Evolutionary conservation across 805 yeast genomes (phyloP).

Genomic region (Suhomyces xylopsoci): DNA sequence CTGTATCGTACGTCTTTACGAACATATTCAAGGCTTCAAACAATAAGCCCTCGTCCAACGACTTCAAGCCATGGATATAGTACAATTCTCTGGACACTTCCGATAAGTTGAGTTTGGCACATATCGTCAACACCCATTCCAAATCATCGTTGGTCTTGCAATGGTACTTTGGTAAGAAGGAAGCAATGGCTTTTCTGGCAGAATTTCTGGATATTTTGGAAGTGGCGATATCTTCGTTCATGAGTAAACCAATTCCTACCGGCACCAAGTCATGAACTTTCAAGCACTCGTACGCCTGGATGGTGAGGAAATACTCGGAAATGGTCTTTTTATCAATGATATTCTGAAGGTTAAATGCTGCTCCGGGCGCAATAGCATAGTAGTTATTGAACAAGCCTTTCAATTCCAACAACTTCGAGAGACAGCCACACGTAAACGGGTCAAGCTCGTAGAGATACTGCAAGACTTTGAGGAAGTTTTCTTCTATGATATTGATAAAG

Average conservation of each 20-base stretch:
- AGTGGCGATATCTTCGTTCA: slow-evolving; percentile 39
- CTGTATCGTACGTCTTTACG: slow-evolving; percentile 56
- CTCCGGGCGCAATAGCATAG: slow-evolving; percentile 19
- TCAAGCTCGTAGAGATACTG: slow-evolving; percentile 59
- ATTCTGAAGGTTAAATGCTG: slow-evolving; percentile 8
- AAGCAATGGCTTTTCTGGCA: slow-evolving; percentile 43
- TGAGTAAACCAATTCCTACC: slow-evolving; percentile 63
- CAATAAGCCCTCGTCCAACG: slow-evolving; percentile 52
- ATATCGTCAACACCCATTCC: slow-evolving; percentile 73
- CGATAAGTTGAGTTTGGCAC: slow-evolving; percentile 64
- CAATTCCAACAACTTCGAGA: slow-evolving; percentile 60
- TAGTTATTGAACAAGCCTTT: slow-evolving; percentile 52
- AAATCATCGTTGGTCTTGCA: slow-evolving; percentile 69
- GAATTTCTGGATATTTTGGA: slow-evolving; percentile 38
- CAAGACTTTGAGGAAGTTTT: slow-evolving; percentile 54
- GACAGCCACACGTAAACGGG: slow-evolving; percentile 59
- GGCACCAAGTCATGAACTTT: slow-evolving; percentile 55
- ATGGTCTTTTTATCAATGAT: slow-evolving; percentile 28
- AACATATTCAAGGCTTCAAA: slow-evolving; percentile 64
- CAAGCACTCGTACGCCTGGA: slow-evolving; percentile 54
- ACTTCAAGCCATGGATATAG: slow-evolving; percentile 45
- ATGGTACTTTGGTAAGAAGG: slow-evolving; percentile 57
- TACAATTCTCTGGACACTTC: slow-evolving; percentile 55
- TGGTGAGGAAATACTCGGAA: slow-evolving; percentile 55
- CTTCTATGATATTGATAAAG: slow-evolving; percentile 54